A percentile compares a stretch with the other conserved stretches of the same genome.
phyloP scores from a whole-genome alignment of 495 filamentous ascomycete genomes.

The Aspergillus biplanus region DNA sequence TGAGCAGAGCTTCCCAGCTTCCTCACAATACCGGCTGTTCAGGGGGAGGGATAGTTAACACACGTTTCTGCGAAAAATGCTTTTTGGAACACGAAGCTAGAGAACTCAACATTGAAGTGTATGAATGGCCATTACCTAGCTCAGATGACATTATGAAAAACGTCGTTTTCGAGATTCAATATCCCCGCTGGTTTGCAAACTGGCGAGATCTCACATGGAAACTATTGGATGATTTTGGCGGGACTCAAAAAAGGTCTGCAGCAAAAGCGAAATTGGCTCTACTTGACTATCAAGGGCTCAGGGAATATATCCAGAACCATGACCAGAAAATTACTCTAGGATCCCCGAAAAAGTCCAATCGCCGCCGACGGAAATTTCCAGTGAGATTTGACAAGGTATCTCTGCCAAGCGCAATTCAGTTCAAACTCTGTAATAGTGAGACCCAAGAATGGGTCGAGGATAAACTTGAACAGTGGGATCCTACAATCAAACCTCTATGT shows the following conservation, averaged over 20 bases:
- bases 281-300: slow-evolving; percentile 16
- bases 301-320: slow-evolving; percentile 5
- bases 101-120: slow-evolving; percentile 47
- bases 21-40: slow-evolving; percentile 19
- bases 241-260: slow-evolving; percentile 30
- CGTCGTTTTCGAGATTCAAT: slow-evolving; percentile 59
- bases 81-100: slow-evolving; percentile 26
- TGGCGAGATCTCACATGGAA: slow-evolving; percentile 58
- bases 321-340: slow-evolving; percentile 30
- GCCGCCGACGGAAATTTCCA: slow-evolving; percentile 29
- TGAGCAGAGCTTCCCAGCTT: slow-evolving; percentile 16
- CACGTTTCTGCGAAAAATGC: slow-evolving; percentile 37
- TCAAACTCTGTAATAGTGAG: slow-evolving; percentile 25
- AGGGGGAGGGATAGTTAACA: neutral
- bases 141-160: slow-evolving; percentile 38
- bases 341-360: slow-evolving; percentile 52
- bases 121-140: slow-evolving; percentile 65
- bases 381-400: slow-evolving; percentile 25
- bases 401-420: slow-evolving; percentile 20
- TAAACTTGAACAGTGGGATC: slow-evolving; percentile 4
- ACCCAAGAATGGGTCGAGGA: slow-evolving; percentile 18
- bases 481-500: slow-evolving; percentile 22
- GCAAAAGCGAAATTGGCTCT: slow-evolving; percentile 16
- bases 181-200: slow-evolving; percentile 43
- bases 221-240: slow-evolving; percentile 36